phyloP scores from a whole-genome alignment of 495 filamentous ascomycete species.

The Aspergillus carlsbadensis region DNA sequence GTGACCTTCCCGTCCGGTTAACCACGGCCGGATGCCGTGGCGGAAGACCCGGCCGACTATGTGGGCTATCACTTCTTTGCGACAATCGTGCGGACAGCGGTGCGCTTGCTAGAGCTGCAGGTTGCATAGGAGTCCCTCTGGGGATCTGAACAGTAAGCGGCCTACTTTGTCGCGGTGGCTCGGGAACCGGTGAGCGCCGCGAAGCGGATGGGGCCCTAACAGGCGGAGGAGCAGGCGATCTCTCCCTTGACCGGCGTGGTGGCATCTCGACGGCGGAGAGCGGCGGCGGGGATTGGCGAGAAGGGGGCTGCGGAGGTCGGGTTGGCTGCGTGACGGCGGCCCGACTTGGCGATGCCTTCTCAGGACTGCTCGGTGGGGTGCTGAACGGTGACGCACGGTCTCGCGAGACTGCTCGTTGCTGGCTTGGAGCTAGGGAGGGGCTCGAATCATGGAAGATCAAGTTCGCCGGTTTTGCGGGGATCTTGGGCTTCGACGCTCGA shows the following conservation, averaged over 20 bases:
- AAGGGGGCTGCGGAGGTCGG: constrained; percentile 10
- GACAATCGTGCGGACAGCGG: constrained; percentile 28
- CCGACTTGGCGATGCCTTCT: constrained; percentile 43
- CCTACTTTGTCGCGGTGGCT: constrained; percentile 30
- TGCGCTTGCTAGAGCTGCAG: constrained; percentile 23
- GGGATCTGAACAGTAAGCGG: constrained; percentile 41
- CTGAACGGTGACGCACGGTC: constrained; percentile 81
- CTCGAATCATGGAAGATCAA: constrained; percentile 31
- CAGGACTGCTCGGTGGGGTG: constrained; percentile 80
- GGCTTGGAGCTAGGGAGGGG: constrained; percentile 34
- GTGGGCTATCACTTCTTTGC: constrained; percentile 37
- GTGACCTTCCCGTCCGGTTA: constrained; percentile 28
- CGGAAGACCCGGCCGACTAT: constrained; percentile 61
- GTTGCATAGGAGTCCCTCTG: constrained; percentile 17
- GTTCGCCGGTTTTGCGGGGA: constrained; percentile 49
- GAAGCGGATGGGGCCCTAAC: constrained; percentile 33
- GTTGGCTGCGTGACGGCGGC: constrained; percentile 14
- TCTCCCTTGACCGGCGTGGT: constrained; percentile 29
- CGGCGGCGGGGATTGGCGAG: constrained; percentile 18
- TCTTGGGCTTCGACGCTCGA: constrained; percentile 77
- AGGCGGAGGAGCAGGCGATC: constrained; percentile 20
- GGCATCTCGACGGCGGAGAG: constrained; percentile 21
- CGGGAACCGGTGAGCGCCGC: constrained; percentile 23
- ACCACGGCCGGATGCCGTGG: constrained; percentile 40
- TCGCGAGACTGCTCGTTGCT: constrained; percentile 36